Base-by-base conservation (phyloP, 2,329 filamentous ascomycete genomes). In the Blastomyces parvus region DNA sequence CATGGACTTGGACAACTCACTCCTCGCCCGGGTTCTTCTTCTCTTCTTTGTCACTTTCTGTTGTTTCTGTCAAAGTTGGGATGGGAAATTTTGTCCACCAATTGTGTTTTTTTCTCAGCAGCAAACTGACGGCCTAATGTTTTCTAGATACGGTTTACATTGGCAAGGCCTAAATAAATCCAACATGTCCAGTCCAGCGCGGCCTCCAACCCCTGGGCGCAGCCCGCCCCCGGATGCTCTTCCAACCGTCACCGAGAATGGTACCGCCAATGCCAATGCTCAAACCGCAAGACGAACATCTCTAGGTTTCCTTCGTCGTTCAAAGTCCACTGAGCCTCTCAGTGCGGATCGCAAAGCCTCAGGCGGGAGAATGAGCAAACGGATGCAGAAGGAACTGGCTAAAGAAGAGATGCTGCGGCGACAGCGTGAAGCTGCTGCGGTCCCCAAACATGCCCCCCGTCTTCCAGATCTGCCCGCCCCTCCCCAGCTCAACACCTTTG, bases 241-340 rank as follows among this genome's bases (percentile, higher is more conserved):
- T 67, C 70, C 71, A 67, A 68, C 73, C 62, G 69, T 74, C 59
- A 69, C 71, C 55, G 76, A 77, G 64, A 76, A 74, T 65, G 67
- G 68, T 48, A 71, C 72, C 62, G 63, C 63, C 64, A 60, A 52
- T 25, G 40, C 14, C 64, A 64, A 57, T 3, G 60, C 65, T 64
- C 59, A 62, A 52, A 3, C 62, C 64, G 68, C 67, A 55, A 79
- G 80, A 69, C 78, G 80, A 65, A 77, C 81, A 53, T 82, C 80
- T 61, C 76, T 84, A 64, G 81, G 81, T 38, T 83, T 89, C 72
- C 81, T 89, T 66, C 83, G 86, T 75, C 84, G 87, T 69, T 83
- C 83, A 73, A 89, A 88, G 73, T 88, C 86, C 64, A 83, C 83
- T 65, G 86, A 89, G 65, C 75, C 72, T 67, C 74, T 88, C 64